These are phyloP conservation scores for Scenedesmus sp. DNA, from an alignment of 163 green algal genomes.

Conservation along the genomic window DNA sequence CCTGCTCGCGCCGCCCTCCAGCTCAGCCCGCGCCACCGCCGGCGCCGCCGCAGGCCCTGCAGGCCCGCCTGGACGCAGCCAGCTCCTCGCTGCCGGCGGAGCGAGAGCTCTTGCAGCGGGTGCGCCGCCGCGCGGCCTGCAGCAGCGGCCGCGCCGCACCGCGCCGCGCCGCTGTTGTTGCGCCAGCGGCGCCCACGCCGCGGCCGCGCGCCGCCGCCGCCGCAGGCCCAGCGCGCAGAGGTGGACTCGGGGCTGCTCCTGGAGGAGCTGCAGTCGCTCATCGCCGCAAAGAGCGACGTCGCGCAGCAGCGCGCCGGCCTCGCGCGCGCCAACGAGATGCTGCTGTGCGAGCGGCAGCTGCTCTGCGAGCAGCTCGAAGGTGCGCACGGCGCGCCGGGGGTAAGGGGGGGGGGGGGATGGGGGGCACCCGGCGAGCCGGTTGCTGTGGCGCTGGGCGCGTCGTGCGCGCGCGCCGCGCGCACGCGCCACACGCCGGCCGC, in stretches of 20 bases:
- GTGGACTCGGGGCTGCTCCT: slow-evolving; percentile 29
- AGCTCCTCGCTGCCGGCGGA: no score
- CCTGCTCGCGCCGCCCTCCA: no score
- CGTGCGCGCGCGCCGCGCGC: no score
- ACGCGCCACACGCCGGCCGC: no score
- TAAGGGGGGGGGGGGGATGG: not conserved
- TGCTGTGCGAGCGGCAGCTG: slow-evolving; percentile 34
- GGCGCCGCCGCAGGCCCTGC: slow-evolving; percentile 13
- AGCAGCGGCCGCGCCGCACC: no score
- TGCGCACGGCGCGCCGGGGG: not conserved
- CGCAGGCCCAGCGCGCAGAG: slow-evolving; percentile 23
- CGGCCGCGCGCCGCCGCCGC: slow-evolving; percentile 24
- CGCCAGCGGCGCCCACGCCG: no score
- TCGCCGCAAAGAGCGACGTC: slow-evolving; percentile 16
- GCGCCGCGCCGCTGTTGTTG: no score
- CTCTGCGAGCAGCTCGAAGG: slow-evolving; percentile 42
- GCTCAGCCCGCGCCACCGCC: no score
- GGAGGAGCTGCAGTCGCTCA: slow-evolving; percentile 38
- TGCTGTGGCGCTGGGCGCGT: not conserved
- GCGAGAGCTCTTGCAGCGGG: no score
- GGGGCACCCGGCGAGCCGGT: no score
- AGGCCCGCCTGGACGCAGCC: not conserved
- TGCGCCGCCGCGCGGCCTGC: no score
- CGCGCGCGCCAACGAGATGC: slow-evolving; percentile 17
- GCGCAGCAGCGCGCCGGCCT: slow-evolving; percentile 30